Conservation (phyloP, 345 rosid genomes). For the Diplotaxis tenuifolia region DNA sequence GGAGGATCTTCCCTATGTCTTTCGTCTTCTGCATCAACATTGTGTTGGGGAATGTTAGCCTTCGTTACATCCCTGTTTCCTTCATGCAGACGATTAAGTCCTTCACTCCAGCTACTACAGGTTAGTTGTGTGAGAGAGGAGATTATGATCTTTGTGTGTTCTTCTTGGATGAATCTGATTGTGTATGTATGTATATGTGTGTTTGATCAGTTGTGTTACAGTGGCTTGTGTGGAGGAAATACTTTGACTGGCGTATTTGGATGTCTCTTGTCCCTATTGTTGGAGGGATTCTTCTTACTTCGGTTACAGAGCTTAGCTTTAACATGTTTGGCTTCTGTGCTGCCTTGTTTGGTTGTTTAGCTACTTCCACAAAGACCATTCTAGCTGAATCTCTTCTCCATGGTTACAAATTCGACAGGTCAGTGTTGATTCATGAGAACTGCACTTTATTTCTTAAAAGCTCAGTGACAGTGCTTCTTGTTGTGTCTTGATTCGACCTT, state of each 20-base stretch:
- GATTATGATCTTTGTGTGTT: not conserved
- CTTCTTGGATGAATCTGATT: conserved; percentile 20
- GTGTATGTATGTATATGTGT: conserved; percentile 10
- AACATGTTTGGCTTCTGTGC: conserved; percentile 97
- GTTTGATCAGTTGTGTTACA: conserved; percentile 77
- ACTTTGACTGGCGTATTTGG: conserved; percentile 99
- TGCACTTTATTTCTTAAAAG: not conserved
- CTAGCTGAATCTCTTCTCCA: conserved; percentile 96
- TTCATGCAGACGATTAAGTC: conserved; percentile 99
- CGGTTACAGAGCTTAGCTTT: conserved; percentile 96
- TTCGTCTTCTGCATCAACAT: conserved; percentile 96
- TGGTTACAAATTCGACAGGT: conserved; percentile 99
- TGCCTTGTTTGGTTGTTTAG: conserved; percentile 94
- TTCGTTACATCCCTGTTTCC: conserved; percentile 95
- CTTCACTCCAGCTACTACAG: conserved; percentile 99
- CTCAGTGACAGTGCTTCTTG: not conserved
- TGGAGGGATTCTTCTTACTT: conserved; percentile 96
- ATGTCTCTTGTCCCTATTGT: conserved; percentile 91
- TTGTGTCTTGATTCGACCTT: not conserved
- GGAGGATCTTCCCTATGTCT: conserved; percentile 97
- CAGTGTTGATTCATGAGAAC: conserved; percentile 1
- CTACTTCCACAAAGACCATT: conserved; percentile 98
- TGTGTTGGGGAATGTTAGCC: conserved; percentile 92
- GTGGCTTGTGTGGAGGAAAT: conserved; percentile 96
- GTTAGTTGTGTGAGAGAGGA: conserved; percentile 42